Evolutionary conservation across 2,329 filamentous ascomycete species (phyloP).

Genomic region (Colletotrichum camelliae): DNA sequence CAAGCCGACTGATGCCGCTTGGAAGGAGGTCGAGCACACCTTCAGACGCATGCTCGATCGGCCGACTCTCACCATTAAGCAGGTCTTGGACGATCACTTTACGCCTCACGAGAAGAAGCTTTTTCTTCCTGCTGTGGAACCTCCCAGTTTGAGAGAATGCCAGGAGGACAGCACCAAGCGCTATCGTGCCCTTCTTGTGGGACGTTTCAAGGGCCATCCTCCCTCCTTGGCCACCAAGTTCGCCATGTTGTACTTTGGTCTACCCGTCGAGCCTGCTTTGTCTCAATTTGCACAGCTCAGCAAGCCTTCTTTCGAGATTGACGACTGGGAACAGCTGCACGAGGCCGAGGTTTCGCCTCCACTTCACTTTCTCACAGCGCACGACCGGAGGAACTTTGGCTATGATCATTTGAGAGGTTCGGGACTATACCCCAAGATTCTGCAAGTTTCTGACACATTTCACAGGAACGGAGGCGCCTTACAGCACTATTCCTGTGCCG

Average conservation of each 20-base stretch:
- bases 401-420: slow-evolving; percentile 24
- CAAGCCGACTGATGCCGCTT: slow-evolving; percentile 25
- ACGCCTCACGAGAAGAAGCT: slow-evolving; percentile 36
- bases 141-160: slow-evolving; percentile 30
- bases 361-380: slow-evolving; percentile 36
- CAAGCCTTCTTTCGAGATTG: slow-evolving; percentile 28
- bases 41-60: slow-evolving; percentile 33
- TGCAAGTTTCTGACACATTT: neutral
- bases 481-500: slow-evolving; percentile 9
- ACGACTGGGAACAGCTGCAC: slow-evolving; percentile 23
- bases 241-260: slow-evolving; percentile 51
- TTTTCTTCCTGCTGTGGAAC: slow-evolving; percentile 31
- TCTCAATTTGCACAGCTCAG: slow-evolving; percentile 21
- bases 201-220: slow-evolving; percentile 32
- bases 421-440: neutral
- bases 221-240: slow-evolving; percentile 44
- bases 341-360: slow-evolving; percentile 29
- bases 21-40: slow-evolving; percentile 30
- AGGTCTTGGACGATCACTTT: slow-evolving; percentile 39
- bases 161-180: slow-evolving; percentile 35
- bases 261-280: slow-evolving; percentile 46
- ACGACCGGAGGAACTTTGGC: slow-evolving; percentile 35
- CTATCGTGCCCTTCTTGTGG: slow-evolving; percentile 34
- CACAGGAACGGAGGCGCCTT: slow-evolving; percentile 21
- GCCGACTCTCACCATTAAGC: slow-evolving; percentile 26